Percentiles rank a stretch among this genome's conserved stretches.
phyloP scores from a whole-genome alignment of 352 stramenopile species.

The Globisporangium splendens region DNA sequence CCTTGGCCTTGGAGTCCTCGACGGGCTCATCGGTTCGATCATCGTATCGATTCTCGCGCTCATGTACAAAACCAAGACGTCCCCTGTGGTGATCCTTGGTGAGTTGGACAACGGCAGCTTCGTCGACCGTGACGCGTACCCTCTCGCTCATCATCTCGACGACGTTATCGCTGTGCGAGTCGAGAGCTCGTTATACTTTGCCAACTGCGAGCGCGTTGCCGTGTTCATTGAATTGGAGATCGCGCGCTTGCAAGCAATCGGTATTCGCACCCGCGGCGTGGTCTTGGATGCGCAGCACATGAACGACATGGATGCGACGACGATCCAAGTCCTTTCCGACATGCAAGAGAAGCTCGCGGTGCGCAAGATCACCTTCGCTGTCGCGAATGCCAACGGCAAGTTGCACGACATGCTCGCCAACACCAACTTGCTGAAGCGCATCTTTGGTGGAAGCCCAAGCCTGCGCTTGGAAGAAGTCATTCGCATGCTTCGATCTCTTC shows the following conservation, averaged over 20 bases:
- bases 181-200: slow-evolving; percentile 57
- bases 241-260: slow-evolving; percentile 15
- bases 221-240: slow-evolving; percentile 41
- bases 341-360: slow-evolving; percentile 52
- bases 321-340: slow-evolving; percentile 56
- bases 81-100: slow-evolving; percentile 32
- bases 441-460: slow-evolving; percentile 19
- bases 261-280: slow-evolving; percentile 27
- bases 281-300: slow-evolving; percentile 44
- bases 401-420: slow-evolving; percentile 33
- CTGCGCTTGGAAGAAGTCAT: slow-evolving; percentile 23
- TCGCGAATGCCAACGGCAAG: slow-evolving; percentile 39
- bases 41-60: slow-evolving; percentile 52
- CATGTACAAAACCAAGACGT: slow-evolving; percentile 50
- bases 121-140: slow-evolving; percentile 30
- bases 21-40: slow-evolving; percentile 49
- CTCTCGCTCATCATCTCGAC: slow-evolving; percentile 17
- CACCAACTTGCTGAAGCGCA: slow-evolving; percentile 38
- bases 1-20: slow-evolving; percentile 40
- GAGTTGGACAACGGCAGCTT: slow-evolving; percentile 36
- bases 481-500: slow-evolving; percentile 20
- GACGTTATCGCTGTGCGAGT: slow-evolving; percentile 38
- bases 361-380: slow-evolving; percentile 29
- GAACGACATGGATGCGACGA: slow-evolving; percentile 62
- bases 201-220: slow-evolving; percentile 52